A percentile compares a stretch with the other conserved stretches of the same genome.
Evolutionary conservation across 805 yeast genomes (phyloP).

Genomic region (Wickerhamiella brachini): DNA sequence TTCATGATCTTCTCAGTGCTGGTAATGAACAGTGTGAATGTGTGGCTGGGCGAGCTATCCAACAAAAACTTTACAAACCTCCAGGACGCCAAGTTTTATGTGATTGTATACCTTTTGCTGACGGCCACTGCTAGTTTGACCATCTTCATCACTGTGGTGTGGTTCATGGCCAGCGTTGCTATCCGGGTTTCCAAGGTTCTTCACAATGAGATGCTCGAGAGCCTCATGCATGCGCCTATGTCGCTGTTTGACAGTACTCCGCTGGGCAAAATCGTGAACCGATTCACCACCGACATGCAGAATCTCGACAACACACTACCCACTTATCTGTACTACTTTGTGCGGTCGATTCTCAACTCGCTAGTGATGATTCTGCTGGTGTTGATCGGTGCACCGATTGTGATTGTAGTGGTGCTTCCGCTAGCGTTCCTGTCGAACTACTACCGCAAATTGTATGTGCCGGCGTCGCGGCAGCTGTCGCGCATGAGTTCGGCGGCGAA

Average conservation of each 20-base stretch:
- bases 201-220: constrained; percentile 52
- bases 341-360: constrained; percentile 37
- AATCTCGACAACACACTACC: constrained; percentile 54
- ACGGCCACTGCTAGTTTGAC: constrained; percentile 24
- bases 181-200: constrained; percentile 20
- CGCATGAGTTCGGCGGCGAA: constrained; percentile 54
- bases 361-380: constrained; percentile 46
- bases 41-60: constrained; percentile 17
- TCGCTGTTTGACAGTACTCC: constrained; percentile 89
- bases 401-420: constrained; percentile 47
- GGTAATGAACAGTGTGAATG: constrained; percentile 10
- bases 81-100: constrained; percentile 32
- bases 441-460: constrained; percentile 54
- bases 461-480: constrained; percentile 61
- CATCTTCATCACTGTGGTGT: constrained; percentile 22
- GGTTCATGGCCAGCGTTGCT: constrained; percentile 47
- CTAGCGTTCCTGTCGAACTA: constrained; percentile 41
- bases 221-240: constrained; percentile 80
- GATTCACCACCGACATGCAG: constrained; percentile 80
- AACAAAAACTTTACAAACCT: constrained; percentile 12
- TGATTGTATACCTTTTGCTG: constrained; percentile 56
- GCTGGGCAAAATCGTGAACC: constrained; percentile 74
- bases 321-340: constrained; percentile 42
- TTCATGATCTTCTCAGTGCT: constrained; percentile 22
- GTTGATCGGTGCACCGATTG: constrained; percentile 52